These are phyloP conservation scores for Xylaria palmicola DNA, from an alignment of 495 filamentous ascomycete genomes.

Conservation along the genomic window DNA sequence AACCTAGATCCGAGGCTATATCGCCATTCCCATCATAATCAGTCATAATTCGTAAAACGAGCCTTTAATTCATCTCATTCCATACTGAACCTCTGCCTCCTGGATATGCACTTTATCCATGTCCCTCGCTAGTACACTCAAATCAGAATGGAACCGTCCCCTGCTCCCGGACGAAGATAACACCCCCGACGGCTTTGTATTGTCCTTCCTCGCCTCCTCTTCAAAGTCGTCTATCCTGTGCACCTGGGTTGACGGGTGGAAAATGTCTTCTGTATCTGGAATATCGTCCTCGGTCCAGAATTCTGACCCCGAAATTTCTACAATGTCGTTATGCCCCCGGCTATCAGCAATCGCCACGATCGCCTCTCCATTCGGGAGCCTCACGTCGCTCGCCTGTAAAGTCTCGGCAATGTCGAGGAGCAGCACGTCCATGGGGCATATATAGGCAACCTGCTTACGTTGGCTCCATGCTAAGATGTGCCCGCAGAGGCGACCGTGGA, in stretches of 20 bases:
- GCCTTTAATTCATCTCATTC: slow-evolving; percentile 15
- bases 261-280: slow-evolving; percentile 16
- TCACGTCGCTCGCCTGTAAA: slow-evolving; percentile 56
- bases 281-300: slow-evolving; percentile 17
- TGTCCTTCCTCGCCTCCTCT: neutral
- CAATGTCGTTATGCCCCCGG: slow-evolving; percentile 11
- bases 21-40: neutral
- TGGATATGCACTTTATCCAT: slow-evolving; percentile 30
- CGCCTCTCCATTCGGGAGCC: slow-evolving; percentile 48
- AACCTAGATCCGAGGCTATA: neutral
- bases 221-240: neutral
- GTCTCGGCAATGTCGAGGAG: slow-evolving; percentile 80
- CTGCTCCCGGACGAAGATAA: slow-evolving; percentile 13
- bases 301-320: slow-evolving; percentile 24
- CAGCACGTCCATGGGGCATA: slow-evolving; percentile 90
- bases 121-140: slow-evolving; percentile 13
- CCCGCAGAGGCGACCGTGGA: slow-evolving; percentile 76
- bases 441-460: slow-evolving; percentile 74
- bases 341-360: slow-evolving; percentile 16
- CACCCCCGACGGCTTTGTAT: slow-evolving; percentile 9
- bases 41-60: neutral
- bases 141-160: slow-evolving; percentile 1
- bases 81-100: slow-evolving; percentile 6
- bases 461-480: slow-evolving; percentile 87
- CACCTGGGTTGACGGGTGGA: slow-evolving; percentile 11